These are phyloP conservation scores for Lophium mytilinum DNA, from an alignment of 495 filamentous ascomycete genomes.

Conservation along the genomic window DNA sequence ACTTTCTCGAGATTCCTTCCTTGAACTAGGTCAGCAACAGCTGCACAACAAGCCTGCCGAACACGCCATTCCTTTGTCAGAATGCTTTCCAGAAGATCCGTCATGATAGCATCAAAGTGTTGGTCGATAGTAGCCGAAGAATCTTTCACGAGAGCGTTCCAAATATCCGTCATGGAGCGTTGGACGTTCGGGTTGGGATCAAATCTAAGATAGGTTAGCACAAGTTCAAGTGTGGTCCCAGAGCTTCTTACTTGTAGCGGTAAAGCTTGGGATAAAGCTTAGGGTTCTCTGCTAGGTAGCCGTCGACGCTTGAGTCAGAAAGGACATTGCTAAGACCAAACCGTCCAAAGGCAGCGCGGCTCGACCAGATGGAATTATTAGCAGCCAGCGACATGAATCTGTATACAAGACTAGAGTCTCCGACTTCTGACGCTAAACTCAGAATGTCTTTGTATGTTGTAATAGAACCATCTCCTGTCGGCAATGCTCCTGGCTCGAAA, in stretches of 20 bases:
- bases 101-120: slow-evolving; percentile 78
- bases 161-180: slow-evolving; percentile 93
- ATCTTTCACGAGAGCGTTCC: slow-evolving; percentile 86
- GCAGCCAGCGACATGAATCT: slow-evolving; percentile 94
- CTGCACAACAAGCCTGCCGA: slow-evolving; percentile 83
- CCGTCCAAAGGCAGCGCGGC: slow-evolving; percentile 84
- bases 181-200: slow-evolving; percentile 90
- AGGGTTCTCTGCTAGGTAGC: slow-evolving; percentile 65
- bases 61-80: slow-evolving; percentile 87
- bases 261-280: slow-evolving; percentile 94
- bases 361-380: slow-evolving; percentile 93
- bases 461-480: slow-evolving; percentile 80
- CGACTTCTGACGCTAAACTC: slow-evolving; percentile 83
- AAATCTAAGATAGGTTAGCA: slow-evolving; percentile 38
- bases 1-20: slow-evolving; percentile 59
- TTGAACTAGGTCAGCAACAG: slow-evolving; percentile 77
- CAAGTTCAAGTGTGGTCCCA: no score
- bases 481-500: slow-evolving; percentile 87
- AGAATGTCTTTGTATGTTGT: slow-evolving; percentile 96
- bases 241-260: slow-evolving; percentile 53
- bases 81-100: slow-evolving; percentile 75
- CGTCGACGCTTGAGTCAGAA: slow-evolving; percentile 70
- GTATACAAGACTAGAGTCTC: slow-evolving; percentile 89
- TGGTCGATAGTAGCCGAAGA: slow-evolving; percentile 59
- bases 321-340: slow-evolving; percentile 89